Conservation (phyloP, 2,329 filamentous ascomycete genomes). For the Aspergillus udagawae region DNA sequence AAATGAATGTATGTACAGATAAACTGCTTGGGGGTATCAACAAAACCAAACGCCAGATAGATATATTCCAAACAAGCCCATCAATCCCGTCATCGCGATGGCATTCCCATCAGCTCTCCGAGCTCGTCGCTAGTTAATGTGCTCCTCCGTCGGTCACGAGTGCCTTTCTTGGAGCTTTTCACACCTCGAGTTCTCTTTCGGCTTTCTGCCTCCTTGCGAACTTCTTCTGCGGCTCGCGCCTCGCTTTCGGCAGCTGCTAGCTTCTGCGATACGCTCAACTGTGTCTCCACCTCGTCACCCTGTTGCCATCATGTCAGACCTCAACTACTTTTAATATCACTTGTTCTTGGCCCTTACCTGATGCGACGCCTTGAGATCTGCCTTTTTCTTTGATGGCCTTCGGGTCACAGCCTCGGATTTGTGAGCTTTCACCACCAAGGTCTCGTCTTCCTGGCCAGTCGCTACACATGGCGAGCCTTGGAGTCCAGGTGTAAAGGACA, state of each 20-base stretch:
- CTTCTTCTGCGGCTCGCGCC: constrained; percentile 36
- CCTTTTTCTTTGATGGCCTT: constrained; percentile 22
- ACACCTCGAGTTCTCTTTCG: constrained; percentile 33
- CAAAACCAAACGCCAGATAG: not conserved
- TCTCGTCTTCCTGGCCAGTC: constrained; percentile 30
- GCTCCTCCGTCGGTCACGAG: constrained; percentile 36
- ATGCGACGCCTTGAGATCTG: constrained; percentile 24
- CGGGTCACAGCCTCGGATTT: constrained; percentile 28
- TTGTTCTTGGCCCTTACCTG: constrained; percentile 21
- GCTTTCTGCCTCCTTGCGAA: constrained; percentile 30
- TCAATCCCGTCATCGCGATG: constrained; percentile 7
- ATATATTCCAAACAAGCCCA: constrained; percentile 2
- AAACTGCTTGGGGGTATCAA: constrained; percentile 7
- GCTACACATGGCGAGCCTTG: constrained; percentile 25
- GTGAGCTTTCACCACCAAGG: constrained; percentile 31
- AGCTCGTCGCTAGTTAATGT: constrained; percentile 45
- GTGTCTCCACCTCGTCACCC: constrained; percentile 14
- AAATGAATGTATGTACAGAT: constrained; percentile 6
- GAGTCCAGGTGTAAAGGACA: constrained; percentile 34
- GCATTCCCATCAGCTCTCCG: constrained; percentile 36
- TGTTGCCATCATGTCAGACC: constrained; percentile 6
- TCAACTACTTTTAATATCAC: not conserved
- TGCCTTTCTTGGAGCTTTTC: constrained; percentile 23
- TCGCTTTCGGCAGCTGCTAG: constrained; percentile 42
- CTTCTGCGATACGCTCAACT: constrained; percentile 40